Base-by-base conservation (phyloP, 208 protist species). In the Leishmania braziliensis region DNA sequence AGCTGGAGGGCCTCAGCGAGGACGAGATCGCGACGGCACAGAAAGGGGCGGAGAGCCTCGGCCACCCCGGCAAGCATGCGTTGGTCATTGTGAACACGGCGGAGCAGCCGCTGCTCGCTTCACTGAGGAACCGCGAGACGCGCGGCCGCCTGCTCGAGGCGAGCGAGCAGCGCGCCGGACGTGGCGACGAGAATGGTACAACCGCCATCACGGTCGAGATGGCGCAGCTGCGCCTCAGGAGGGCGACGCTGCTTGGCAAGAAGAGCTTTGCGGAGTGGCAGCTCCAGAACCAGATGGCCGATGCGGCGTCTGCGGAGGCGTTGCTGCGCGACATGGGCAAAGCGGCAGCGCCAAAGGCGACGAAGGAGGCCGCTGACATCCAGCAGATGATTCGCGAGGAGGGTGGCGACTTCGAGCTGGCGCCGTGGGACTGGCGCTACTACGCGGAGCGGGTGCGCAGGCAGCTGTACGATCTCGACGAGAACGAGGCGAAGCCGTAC, bases 381-480 rank as follows among this genome's bases (percentile, higher is more conserved):
- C 77, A 81, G 66, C 53, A 74, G 50, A 60, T 89, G 53, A 79
- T 79, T 39, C 60, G 56, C n/a, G 81, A n/a, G 68, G 65, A 86
- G 79, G 84, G 83, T 39, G 77, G 80, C 65, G 79, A 87, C 83
- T 78, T 78, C 71, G 77, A 83, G 65, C 75, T 93, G 9, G 88
- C 76, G 39, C 80, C 90, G 36, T 91, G 86, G 88, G 90, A 93
- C 81, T 93, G 88, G 88, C 20, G 48, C 39, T 87, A 86, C 84
- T 91, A 88, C 78, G 80, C 83, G 36, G 90, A 91, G 85, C 81
- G 79, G 82, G 72, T 88, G 63, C 88, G 90, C 58, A 86, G 88
- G 79, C 53, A 84, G 74, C 76, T 83, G 60, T 86, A 89, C 81
- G 75, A 86, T 53, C 78, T 92, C 29, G 90, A 93, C 74, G 90